Percentiles rank a stretch among this genome's conserved stretches.
These are phyloP conservation scores for Albugo laibachii DNA, from an alignment of 352 stramenopile species.

Conservation along the genomic window DNA sequence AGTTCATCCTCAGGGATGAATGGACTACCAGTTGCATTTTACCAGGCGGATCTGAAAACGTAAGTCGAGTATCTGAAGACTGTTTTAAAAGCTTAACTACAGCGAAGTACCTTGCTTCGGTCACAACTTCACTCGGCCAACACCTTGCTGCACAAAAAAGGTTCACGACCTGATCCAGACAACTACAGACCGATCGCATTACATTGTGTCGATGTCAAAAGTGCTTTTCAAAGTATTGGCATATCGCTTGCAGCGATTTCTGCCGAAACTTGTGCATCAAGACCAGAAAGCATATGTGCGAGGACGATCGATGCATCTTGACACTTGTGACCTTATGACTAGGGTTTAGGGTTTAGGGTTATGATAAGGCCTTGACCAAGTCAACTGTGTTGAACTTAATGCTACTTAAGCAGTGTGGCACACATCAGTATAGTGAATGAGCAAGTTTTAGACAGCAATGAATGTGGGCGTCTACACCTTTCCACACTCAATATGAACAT, in stretches of 20 bases:
- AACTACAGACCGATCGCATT: background rate
- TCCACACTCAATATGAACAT: no score
- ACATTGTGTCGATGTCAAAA: background rate
- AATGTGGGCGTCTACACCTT: no score
- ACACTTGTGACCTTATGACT: background rate
- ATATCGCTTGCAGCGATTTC: background rate
- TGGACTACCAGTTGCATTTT: background rate
- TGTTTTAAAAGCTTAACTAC: background rate
- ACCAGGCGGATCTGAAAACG: background rate
- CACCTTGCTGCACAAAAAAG: background rate
- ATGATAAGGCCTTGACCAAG: no score
- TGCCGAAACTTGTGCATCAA: background rate
- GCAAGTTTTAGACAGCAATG: no score
- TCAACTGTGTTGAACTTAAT: no score
- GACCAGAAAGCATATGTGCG: background rate
- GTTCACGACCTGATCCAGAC: background rate
- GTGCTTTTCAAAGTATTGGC: background rate
- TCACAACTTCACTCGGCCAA: background rate
- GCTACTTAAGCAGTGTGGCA: no score
- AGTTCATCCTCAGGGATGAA: background rate
- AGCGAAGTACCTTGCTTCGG: background rate
- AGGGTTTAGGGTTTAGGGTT: background rate
- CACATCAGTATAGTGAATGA: no score
- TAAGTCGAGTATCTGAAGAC: background rate
- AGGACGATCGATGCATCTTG: background rate